These are phyloP conservation scores for Choanephora cucurbitarum DNA, from an alignment of 371 early-diverging fungal genomes.

Conservation along the genomic window DNA sequence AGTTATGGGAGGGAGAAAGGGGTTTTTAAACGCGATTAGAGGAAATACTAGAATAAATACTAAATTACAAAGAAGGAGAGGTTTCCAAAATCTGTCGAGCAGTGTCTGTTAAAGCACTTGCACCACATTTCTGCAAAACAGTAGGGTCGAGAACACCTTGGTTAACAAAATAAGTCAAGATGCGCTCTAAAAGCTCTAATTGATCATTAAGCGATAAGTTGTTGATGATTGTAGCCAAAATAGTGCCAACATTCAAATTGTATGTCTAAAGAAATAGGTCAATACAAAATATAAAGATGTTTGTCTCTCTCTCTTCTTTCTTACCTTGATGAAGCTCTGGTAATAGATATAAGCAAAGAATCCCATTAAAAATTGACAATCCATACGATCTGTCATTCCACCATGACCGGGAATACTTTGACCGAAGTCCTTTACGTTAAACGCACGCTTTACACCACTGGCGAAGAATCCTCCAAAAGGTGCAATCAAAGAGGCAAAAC, in stretches of 20 bases:
- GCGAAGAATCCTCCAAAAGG: conserved; percentile 99
- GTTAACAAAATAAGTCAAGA: conserved; percentile 57
- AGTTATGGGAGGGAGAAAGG: no score
- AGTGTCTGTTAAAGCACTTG: conserved; percentile 31
- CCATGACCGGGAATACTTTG: conserved; percentile 98
- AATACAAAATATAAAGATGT: no score
- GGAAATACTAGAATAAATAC: neutral
- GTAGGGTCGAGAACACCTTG: conserved; percentile 55
- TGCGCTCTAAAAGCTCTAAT: conserved; percentile 52
- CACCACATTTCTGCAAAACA: conserved; percentile 41
- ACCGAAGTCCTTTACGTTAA: conserved; percentile 98
- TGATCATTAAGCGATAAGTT: conserved; percentile 51
- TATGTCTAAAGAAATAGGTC: conserved; percentile 27
- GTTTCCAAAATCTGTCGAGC: conserved; percentile 20
- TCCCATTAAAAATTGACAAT: conserved; percentile 98
- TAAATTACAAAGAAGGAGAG: neutral
- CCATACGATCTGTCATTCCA: conserved; percentile 98
- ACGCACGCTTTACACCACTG: conserved; percentile 97
- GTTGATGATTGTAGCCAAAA: conserved; percentile 50
- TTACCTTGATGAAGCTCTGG: conserved; percentile 81
- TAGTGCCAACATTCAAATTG: conserved; percentile 48
- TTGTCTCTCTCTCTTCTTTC: neutral
- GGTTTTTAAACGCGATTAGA: neutral
- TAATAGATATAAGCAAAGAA: conserved; percentile 94
- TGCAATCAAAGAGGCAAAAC: conserved; percentile 96